Evolutionary conservation across 1,139 yeast species (phyloP).

Genomic region (Pichia sp.): DNA sequence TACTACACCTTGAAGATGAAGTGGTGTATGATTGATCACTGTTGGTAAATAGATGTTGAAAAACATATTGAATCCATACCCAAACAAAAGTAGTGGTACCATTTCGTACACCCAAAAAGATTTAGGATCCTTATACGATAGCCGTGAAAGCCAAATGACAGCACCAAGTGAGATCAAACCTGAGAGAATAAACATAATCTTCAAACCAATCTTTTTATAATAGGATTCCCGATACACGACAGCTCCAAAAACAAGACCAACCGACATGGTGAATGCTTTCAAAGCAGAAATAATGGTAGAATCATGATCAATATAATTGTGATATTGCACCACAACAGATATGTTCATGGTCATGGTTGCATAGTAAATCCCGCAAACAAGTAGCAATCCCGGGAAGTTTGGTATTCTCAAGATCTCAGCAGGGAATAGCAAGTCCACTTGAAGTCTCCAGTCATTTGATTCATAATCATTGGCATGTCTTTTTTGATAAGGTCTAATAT

Average conservation of each 20-base stretch:
- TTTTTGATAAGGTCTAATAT: conserved; percentile 13
- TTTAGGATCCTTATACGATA: conserved; percentile 13
- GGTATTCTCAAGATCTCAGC: conserved; percentile 15
- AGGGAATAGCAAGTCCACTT: conserved; percentile 20
- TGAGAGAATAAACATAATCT: conserved; percentile 17
- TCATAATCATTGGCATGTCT: too few relatives aligned
- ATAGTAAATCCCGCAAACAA: conserved; percentile 11
- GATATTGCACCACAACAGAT: conserved; percentile 13
- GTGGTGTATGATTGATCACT: conserved; percentile 27
- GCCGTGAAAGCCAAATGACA: conserved; percentile 23
- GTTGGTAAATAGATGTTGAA: conserved; percentile 19
- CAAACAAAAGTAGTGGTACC: conserved; percentile 18
- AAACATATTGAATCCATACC: conserved; percentile 15
- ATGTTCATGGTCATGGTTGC: conserved; percentile 8
- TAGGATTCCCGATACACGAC: conserved; percentile 8
- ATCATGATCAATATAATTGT: conserved; percentile 15
- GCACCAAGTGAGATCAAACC: conserved; percentile 13
- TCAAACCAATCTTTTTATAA: conserved; percentile 16
- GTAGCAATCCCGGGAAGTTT: conserved; percentile 15
- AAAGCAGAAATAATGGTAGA: conserved; percentile 25
- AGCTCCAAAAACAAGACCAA: conserved; percentile 15
- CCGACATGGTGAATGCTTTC: conserved; percentile 23
- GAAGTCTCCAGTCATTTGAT: conserved; percentile 18
- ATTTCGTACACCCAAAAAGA: conserved; percentile 27
- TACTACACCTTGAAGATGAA: conserved; percentile 28